Percentiles rank a stretch among this genome's conserved stretches.
phyloP scores from a whole-genome alignment of 2,329 filamentous ascomycete genomes.

The Epichloe hybrida region DNA sequence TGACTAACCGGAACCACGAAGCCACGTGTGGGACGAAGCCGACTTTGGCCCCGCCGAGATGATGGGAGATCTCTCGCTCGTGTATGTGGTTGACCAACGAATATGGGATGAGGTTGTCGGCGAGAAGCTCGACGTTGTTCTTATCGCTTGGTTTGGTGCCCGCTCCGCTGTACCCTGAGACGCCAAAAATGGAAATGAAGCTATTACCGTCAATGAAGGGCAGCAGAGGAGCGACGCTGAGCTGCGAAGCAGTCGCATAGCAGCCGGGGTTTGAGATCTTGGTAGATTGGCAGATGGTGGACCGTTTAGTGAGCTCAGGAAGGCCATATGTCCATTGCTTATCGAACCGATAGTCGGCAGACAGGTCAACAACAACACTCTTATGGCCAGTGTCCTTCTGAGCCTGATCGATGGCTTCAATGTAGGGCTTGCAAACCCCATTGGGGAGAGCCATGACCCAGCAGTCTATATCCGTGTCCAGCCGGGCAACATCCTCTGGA shows the following conservation, averaged over 20 bases:
- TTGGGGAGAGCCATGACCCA: slow-evolving; percentile 98
- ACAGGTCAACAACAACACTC: slow-evolving; percentile 81
- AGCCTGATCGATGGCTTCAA: slow-evolving; percentile 70
- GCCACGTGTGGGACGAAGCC: slow-evolving; percentile 90
- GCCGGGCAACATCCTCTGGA: slow-evolving; percentile 71
- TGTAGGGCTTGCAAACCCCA: slow-evolving; percentile 83
- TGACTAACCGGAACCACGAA: slow-evolving; percentile 57
- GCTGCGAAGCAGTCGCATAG: slow-evolving; percentile 85
- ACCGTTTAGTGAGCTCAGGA: slow-evolving; percentile 69
- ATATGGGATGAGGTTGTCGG: slow-evolving; percentile 81
- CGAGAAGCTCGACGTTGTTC: slow-evolving; percentile 60
- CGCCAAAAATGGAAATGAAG: slow-evolving; percentile 67
- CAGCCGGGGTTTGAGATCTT: slow-evolving; percentile 90
- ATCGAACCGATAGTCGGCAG: slow-evolving; percentile 93
- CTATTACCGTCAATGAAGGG: slow-evolving; percentile 49
- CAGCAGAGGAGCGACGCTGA: slow-evolving; percentile 68
- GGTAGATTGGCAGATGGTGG: slow-evolving; percentile 61
- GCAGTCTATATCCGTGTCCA: slow-evolving; percentile 81
- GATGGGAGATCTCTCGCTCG: slow-evolving; percentile 74
- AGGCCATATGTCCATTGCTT: slow-evolving; percentile 72
- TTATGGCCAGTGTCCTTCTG: slow-evolving; percentile 39
- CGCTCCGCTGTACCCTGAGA: slow-evolving; percentile 87
- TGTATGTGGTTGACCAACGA: slow-evolving; percentile 73
- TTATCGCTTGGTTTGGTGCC: slow-evolving; percentile 90
- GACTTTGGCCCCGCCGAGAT: slow-evolving; percentile 54